A percentile compares a stretch with the other conserved stretches of the same genome.
These are phyloP conservation scores for Candida ipomoeae DNA, from an alignment of 805 yeast genomes.

Conservation along the genomic window DNA sequence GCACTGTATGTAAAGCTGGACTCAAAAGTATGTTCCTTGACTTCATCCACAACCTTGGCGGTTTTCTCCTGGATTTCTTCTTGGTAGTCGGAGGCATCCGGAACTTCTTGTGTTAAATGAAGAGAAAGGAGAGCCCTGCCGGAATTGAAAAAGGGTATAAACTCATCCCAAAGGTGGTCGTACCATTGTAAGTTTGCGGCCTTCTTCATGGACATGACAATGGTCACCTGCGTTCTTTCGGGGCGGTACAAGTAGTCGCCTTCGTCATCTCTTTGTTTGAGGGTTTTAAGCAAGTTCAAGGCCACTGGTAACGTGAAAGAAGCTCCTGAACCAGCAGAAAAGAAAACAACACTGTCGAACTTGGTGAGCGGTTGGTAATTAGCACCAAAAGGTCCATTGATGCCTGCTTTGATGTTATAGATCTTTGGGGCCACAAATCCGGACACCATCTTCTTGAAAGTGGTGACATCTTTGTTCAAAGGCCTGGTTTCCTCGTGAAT, in stretches of 20 bases:
- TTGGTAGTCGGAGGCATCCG: conserved; percentile 5
- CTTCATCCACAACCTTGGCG: not conserved
- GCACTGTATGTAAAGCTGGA: not conserved
- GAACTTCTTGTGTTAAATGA: conserved; percentile 25
- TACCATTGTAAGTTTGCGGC: conserved; percentile 33
- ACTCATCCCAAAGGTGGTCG: conserved; percentile 28
- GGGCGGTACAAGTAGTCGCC: conserved; percentile 36
- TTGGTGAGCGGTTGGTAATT: conserved; percentile 36
- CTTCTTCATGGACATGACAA: conserved; percentile 33
- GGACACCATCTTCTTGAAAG: conserved; percentile 1
- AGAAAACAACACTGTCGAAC: conserved; percentile 38
- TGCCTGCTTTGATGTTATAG: conserved; percentile 29
- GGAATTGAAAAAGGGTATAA: conserved; percentile 20
- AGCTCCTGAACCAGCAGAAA: conserved; percentile 46
- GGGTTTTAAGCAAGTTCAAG: conserved; percentile 32
- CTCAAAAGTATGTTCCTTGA: conserved; percentile 1
- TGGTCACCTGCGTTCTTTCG: conserved; percentile 18
- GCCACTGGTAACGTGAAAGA: conserved; percentile 45
- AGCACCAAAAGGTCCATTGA: conserved; percentile 48
- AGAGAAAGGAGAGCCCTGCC: conserved; percentile 26
- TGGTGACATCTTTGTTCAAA: conserved; percentile 4
- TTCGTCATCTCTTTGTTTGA: conserved; percentile 22
- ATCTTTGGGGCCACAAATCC: conserved; percentile 8
- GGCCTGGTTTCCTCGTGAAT: not conserved
- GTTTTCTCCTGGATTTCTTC: conserved; percentile 4